Evolutionary conservation across 441 rosid genomes (phyloP).

Genomic region (Hypseocharis bilobata): DNA sequence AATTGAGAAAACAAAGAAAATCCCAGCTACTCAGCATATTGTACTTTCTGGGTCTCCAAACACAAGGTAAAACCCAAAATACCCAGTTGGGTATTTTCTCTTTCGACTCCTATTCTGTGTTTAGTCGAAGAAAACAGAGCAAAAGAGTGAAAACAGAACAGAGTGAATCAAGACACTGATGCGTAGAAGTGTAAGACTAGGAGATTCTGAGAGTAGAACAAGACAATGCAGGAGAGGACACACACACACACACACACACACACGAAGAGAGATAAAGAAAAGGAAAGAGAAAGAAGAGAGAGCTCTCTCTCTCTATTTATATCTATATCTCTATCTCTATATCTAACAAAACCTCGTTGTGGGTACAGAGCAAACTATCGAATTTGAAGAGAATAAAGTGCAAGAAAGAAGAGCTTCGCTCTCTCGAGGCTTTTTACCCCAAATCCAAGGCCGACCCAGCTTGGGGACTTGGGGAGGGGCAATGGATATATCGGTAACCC

Average conservation of each 20-base stretch:
- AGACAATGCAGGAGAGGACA: slow-evolving; percentile 40
- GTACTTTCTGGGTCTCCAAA: slow-evolving; percentile 12
- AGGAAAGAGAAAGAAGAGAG: slow-evolving; percentile 13
- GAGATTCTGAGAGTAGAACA: slow-evolving; percentile 40
- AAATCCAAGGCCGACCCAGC: slow-evolving; percentile 29
- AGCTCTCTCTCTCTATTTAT: too few relatives aligned
- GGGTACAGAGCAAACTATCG: slow-evolving; percentile 48
- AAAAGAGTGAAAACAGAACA: slow-evolving; percentile 7
- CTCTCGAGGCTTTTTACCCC: slow-evolving; percentile 28
- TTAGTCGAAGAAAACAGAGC: slow-evolving; percentile 16
- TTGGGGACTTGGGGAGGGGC: slow-evolving; percentile 20
- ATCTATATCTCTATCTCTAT: too few relatives aligned
- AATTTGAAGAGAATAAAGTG: slow-evolving; percentile 56
- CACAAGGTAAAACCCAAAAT: slow-evolving; percentile 23
- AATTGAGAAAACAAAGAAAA: slow-evolving; percentile 20
- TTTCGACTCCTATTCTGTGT: slow-evolving; percentile 11
- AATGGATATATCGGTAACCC: slow-evolving; percentile 19
- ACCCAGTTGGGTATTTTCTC: slow-evolving; percentile 19
- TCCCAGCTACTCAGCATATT: slow-evolving; percentile 28
- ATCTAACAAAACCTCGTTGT: slow-evolving; percentile 50
- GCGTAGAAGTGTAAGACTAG: slow-evolving; percentile 35
- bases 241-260: slow-evolving; percentile 18
- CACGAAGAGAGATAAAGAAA: slow-evolving; percentile 21
- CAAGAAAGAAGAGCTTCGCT: slow-evolving; percentile 14
- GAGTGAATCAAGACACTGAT: slow-evolving; percentile 21